Evolutionary conservation across 2,329 filamentous ascomycete species (phyloP), one percentile per base, ranked within the genome.

Genomic region (Venturiaceae sp.): DNA sequence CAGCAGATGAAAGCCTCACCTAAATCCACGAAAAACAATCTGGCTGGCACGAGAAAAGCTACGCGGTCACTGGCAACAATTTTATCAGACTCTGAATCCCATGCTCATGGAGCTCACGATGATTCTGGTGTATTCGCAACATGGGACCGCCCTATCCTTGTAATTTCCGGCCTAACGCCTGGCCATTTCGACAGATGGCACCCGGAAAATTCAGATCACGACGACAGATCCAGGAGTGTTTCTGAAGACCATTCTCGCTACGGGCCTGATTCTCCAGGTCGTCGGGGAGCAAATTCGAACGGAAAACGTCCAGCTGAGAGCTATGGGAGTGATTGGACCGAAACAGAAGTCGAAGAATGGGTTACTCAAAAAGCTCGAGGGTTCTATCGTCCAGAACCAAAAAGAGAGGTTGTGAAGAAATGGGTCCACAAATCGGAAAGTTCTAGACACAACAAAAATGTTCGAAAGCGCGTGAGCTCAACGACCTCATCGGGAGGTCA

Each of bases 331-430:
- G 57, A 58, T 33, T 54, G 46, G 57, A 54, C 50, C 28, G 57
- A 58, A 34, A 54, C 37, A n/a, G 57, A 53, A 8, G 57, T 37
- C 16, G 57, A 58, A 23, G 47, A 57, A 9, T 30, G 32, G 21
- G 44, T 58, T 16, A 30, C 30, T n/a, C 57, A 47, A 53, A 36
- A 36, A 14, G 52, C 32, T 19, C 39, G 57, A 37, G 57, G 57
- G 3, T 58, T 58, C n/a, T 58, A 58, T 34, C 44, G 50, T n/a
- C 57, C 57, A 13, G 44, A 47, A 21, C 57, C 57, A 26, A 53
- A 30, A 47, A 28, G 47, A 32, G 46, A 54, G 33, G 36, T 54
- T 7, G 57, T 58, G 26, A 33, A 34, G 11, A 58, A 55, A 50
- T 41, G 37, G 28, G 55, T 57, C 13, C 36, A 21, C 26, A 57